Evolutionary conservation across 1,284 basidiomycete species (phyloP), one percentile per base, ranked within the genome.

Genomic region (Boletus sp.): DNA sequence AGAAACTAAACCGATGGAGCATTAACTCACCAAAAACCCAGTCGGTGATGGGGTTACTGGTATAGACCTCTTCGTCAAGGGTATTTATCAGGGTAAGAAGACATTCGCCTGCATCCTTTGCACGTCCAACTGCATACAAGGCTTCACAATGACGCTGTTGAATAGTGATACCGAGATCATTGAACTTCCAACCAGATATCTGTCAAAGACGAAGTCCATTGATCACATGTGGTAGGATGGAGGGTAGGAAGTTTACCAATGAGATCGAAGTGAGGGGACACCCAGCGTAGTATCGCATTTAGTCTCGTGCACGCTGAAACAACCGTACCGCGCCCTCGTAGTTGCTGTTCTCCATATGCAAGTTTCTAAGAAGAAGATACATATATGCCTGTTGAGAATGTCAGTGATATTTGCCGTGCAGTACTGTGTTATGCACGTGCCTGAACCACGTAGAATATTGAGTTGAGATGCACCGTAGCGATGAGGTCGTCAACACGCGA

Each of bases 171-270:
- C 7, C 31, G 12, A 57, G 44, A 29, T 42, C 29, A 16, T 55
- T 31, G 20, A 57, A 57, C 3, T 57, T 42, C 51, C 56, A 56
- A 7, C 56, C 52, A 3, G 53, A 48, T 20, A 57, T 47, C 56
- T 55, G 4, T 33, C 16, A 37, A 27, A 11, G 18, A 39, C 4
- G 7, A 24, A 4, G 12, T 15, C n/a, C 4, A 2, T 5, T 27
- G 16, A 6, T 8, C 7, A 11, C 18, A 22, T 13, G n/a, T 46
- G 7, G 2, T 12, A 6, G 27, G 31, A 33, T n/a, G 7, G 11
- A 18, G 1, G 13, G 11, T 7, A 41, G 18, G 3, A 42, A 22
- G 20, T n/a, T 27, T 29, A 47, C 56, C 24, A 55, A 16, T 15
- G 44, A 47, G 15, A 55, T 31, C n/a, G 29, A 7, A n/a, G 31